A percentile compares a stretch with the other conserved stretches of the same genome.
These are phyloP conservation scores for Acer saccharum DNA, from an alignment of 345 rosid genomes.

Conservation along the genomic window DNA sequence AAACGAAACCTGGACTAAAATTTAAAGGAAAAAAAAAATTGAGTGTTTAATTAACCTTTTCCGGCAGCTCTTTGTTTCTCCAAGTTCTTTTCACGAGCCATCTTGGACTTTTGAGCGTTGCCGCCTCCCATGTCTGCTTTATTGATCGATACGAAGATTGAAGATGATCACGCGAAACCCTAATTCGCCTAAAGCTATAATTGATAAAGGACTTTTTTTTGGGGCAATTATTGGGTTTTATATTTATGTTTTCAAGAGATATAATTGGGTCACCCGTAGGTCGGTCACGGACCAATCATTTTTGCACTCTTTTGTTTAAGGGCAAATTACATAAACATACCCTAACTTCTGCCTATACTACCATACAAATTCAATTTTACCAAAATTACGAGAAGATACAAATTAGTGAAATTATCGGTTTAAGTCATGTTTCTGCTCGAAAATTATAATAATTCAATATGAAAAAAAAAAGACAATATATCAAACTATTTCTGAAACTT, in stretches of 20 bases:
- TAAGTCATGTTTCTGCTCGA: too few relatives aligned
- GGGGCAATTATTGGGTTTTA: background rate
- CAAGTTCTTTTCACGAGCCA: conserved; percentile 51
- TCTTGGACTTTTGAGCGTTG: conserved; percentile 56
- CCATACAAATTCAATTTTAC: too few relatives aligned
- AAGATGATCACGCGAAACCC: conserved; percentile 6
- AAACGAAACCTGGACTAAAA: background rate
- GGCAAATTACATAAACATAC: too few relatives aligned
- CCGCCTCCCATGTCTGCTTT: conserved; percentile 48
- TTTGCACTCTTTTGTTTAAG: background rate
- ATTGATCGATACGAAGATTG: background rate
- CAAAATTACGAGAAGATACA: too few relatives aligned
- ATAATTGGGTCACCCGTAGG: background rate
- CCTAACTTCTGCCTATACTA: too few relatives aligned
- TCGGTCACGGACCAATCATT: conserved; percentile 14
- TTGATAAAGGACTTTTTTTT: accelerated
- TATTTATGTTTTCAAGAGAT: background rate
- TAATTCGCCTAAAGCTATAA: background rate
- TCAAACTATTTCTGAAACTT: too few relatives aligned
- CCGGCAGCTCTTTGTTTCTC: conserved; percentile 44
- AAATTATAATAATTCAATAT: too few relatives aligned
- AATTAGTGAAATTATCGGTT: too few relatives aligned
- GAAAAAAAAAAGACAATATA: too few relatives aligned
- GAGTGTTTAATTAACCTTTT: conserved; percentile 28
- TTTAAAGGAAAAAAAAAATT: background rate